These are phyloP conservation scores for Pelargonium cotyledonis DNA, from an alignment of 441 rosid species.

Conservation along the genomic window DNA sequence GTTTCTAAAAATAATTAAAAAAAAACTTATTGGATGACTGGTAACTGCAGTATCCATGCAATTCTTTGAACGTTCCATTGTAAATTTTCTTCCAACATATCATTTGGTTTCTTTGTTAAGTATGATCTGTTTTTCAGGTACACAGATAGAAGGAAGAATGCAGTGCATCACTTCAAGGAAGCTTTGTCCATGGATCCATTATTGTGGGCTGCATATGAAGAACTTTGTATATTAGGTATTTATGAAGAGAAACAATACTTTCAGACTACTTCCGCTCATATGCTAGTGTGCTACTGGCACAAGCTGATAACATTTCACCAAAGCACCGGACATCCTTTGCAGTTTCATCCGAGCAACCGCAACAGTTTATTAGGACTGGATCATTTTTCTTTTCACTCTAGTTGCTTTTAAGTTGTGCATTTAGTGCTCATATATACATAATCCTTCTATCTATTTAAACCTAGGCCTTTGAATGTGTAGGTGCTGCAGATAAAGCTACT, in stretches of 20 bases:
- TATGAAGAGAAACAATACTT: conserved; percentile 12
- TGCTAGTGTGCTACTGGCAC: conserved; percentile 3
- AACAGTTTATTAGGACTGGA: background rate
- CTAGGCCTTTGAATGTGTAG: conserved; percentile 29
- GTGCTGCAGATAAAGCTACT: conserved; percentile 85
- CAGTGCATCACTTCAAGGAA: conserved; percentile 71
- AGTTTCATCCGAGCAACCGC: background rate
- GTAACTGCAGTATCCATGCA: background rate
- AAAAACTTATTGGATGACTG: background rate
- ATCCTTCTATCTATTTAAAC: background rate
- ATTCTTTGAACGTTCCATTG: background rate
- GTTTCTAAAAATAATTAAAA: no score
- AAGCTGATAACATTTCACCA: conserved; percentile 10
- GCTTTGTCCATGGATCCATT: conserved; percentile 85
- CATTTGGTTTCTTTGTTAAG: conserved; percentile 6
- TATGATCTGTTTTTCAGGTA: conserved; percentile 48
- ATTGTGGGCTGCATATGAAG: conserved; percentile 92
- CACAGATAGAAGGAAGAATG: conserved; percentile 81
- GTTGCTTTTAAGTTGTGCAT: background rate
- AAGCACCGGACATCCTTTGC: background rate
- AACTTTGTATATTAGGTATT: conserved; percentile 82
- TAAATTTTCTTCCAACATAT: background rate
- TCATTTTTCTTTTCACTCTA: conserved; percentile 9
- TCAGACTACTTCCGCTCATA: background rate
- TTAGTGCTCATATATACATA: background rate